Conservation (phyloP, 2,329 filamentous ascomycete genomes). For the Claviceps capensis region DNA sequence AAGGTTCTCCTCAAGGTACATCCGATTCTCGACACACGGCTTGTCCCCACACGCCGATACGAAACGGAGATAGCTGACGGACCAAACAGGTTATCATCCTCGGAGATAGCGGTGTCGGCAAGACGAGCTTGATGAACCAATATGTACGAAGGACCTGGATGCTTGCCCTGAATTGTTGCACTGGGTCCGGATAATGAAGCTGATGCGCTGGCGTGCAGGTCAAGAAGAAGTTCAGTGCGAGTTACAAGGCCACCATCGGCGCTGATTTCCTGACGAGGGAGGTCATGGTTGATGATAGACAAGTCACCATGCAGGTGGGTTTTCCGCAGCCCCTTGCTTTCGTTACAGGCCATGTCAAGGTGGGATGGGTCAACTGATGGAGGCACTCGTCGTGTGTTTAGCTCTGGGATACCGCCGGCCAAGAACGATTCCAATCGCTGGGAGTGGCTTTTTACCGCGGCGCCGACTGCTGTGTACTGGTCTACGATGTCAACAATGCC, state of each 20-base stretch:
- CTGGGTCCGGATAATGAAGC: background rate
- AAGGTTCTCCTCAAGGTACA: slow-evolving; percentile 81
- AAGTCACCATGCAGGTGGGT: slow-evolving; percentile 93
- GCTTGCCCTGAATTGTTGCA: slow-evolving; percentile 1
- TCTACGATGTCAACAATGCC: slow-evolving; percentile 97
- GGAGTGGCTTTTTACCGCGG: slow-evolving; percentile 96
- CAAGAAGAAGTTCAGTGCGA: slow-evolving; percentile 99
- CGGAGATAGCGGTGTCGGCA: slow-evolving; percentile 95
- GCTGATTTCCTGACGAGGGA: slow-evolving; percentile 98
- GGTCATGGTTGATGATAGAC: slow-evolving; percentile 88
- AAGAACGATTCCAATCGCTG: slow-evolving; percentile 94
- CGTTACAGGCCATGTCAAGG: too few relatives aligned
- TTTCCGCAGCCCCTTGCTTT: background rate
- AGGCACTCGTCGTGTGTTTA: slow-evolving; percentile 21
- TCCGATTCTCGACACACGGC: slow-evolving; percentile 4
- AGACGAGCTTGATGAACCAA: slow-evolving; percentile 99
- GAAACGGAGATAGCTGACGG: background rate
- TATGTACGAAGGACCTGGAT: slow-evolving; percentile 55
- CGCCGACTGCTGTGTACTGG: slow-evolving; percentile 93
- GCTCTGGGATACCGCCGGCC: slow-evolving; percentile 96
- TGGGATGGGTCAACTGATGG: background rate
- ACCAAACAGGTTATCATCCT: slow-evolving; percentile 80
- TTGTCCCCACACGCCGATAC: too few relatives aligned
- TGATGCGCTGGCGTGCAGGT: slow-evolving; percentile 43
- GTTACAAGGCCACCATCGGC: slow-evolving; percentile 98